Evolutionary conservation across 306 rosid genomes (phyloP).

Genomic region (Amphicarpaea edgeworthii): DNA sequence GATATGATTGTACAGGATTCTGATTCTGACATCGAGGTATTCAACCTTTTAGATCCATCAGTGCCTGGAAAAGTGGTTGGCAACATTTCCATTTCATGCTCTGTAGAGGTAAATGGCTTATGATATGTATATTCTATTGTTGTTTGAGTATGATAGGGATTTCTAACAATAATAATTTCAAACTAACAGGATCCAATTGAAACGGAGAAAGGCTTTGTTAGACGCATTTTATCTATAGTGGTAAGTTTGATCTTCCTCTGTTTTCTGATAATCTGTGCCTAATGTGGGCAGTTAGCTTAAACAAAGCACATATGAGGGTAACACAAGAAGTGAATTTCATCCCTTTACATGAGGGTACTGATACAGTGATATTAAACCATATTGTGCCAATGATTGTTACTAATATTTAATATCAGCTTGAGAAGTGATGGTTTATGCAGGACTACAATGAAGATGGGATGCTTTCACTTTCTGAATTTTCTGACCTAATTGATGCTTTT

Average conservation of each 20-base stretch:
- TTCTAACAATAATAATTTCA: conserved; percentile 46
- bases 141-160: conserved; percentile 33
- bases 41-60: conserved; percentile 83
- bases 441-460: conserved; percentile 90
- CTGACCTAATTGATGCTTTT: conserved; percentile 82
- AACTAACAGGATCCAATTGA: conserved; percentile 84
- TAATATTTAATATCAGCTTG: conserved; percentile 38
- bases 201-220: conserved; percentile 86
- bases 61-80: conserved; percentile 74
- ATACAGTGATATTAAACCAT: conserved; percentile 15
- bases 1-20: conserved; percentile 63
- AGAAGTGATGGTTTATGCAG: conserved; percentile 55
- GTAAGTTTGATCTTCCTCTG: conserved; percentile 62
- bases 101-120: conserved; percentile 70
- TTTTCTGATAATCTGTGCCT: conserved; percentile 41
- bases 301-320: conserved; percentile 15
- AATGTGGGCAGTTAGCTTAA: conserved; percentile 35
- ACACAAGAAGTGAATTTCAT: conserved; percentile 13
- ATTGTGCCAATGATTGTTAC: conserved; percentile 11
- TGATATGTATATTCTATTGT: conserved; percentile 28
- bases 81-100: conserved; percentile 73
- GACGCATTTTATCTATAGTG: conserved; percentile 91
- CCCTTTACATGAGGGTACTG: conserved; percentile 23
- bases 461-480: conserved; percentile 88
- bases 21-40: conserved; percentile 58